Evolutionary conservation across 148 eudicot genomes (phyloP).

Genomic region (Heliosperma pusillum): DNA sequence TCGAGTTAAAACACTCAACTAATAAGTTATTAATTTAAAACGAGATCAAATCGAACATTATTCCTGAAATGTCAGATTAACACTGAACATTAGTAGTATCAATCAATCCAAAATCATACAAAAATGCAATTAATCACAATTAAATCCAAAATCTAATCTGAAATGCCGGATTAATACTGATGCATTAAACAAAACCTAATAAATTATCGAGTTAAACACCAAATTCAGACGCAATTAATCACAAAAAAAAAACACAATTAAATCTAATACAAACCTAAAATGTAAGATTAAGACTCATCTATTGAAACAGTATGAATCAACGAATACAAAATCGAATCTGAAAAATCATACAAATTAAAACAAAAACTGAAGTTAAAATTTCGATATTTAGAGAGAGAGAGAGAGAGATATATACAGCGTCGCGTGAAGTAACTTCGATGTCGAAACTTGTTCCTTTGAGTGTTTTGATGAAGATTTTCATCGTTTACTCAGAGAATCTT

Average conservation of each 20-base stretch:
- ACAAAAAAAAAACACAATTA: background rate
- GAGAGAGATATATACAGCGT: background rate
- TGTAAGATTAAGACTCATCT: background rate
- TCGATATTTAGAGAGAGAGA: background rate
- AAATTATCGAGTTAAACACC: background rate
- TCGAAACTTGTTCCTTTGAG: conserved; percentile 7
- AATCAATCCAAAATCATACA: too few relatives aligned
- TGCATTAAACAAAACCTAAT: background rate
- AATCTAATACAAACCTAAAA: background rate
- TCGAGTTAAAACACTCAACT: background rate
- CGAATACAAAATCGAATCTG: background rate
- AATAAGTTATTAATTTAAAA: too few relatives aligned
- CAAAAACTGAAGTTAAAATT: background rate
- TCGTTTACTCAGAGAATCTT: background rate
- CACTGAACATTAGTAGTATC: background rate
- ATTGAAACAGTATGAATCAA: background rate
- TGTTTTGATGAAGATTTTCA: conserved; percentile 4
- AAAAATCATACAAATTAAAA: background rate
- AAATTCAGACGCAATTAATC: background rate
- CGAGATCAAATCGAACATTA: background rate
- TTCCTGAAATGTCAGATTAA: background rate
- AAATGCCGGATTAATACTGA: background rate
- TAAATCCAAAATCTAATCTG: background rate
- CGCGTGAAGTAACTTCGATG: background rate
- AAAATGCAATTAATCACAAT: too few relatives aligned